Evolutionary conservation across 2,329 filamentous ascomycete genomes (phyloP).

Genomic region (Pestalotiopsis sp.): DNA sequence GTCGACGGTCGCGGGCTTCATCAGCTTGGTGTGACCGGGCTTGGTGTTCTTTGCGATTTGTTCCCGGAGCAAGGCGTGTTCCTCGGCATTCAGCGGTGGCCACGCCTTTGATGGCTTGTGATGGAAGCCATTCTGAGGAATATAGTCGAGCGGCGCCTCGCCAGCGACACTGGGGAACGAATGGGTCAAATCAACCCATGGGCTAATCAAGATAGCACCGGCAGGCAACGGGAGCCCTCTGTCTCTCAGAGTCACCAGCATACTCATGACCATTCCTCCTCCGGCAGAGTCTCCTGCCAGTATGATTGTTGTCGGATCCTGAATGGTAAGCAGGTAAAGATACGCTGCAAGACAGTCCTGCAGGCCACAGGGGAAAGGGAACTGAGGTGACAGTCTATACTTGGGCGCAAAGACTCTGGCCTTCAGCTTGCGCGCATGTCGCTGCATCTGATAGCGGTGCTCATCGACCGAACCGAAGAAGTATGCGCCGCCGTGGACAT

Average conservation of each 20-base stretch:
- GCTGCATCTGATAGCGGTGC: conserved; percentile 97
- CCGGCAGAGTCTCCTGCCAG: conserved; percentile 93
- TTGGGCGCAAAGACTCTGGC: conserved; percentile 84
- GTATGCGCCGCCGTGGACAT: conserved; percentile 92
- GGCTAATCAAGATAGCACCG: conserved; percentile 87
- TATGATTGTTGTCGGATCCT: conserved; percentile 81
- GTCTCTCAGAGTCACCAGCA: conserved; percentile 82
- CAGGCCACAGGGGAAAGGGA: conserved; percentile 91
- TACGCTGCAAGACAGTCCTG: conserved; percentile 91
- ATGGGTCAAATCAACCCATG: conserved; percentile 95
- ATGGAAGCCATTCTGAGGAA: conserved; percentile 84
- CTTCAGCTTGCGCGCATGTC: conserved; percentile 91
- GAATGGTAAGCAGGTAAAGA: conserved; percentile 74
- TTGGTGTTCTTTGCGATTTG: conserved; percentile 48
- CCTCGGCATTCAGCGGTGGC: conserved; percentile 86
- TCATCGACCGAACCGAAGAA: conserved; percentile 96
- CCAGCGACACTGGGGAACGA: conserved; percentile 88
- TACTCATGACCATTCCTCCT: conserved; percentile 81
- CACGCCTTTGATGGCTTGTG: conserved; percentile 89
- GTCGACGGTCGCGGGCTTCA: conserved; percentile 38
- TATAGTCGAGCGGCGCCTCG: conserved; percentile 79
- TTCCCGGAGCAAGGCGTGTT: conserved; percentile 58
- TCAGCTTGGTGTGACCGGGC: conserved; percentile 31
- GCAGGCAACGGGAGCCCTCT: conserved; percentile 83
- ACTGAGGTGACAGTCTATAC: conserved; percentile 90